phyloP scores from a whole-genome alignment of 495 filamentous ascomycete species.

The Penicillium mononematosum region DNA sequence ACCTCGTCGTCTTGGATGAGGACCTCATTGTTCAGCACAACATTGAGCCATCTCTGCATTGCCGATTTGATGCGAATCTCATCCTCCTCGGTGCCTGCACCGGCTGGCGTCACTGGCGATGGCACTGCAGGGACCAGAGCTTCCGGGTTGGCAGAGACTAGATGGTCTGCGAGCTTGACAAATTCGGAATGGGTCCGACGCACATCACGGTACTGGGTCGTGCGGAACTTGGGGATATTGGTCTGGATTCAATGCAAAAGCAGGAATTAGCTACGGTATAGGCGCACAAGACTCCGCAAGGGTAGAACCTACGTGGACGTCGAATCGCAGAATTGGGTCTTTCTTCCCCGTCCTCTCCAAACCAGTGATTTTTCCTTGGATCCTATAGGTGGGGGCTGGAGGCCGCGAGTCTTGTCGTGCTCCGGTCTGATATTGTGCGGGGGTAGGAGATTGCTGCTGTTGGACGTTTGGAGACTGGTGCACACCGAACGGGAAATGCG shows the following conservation, averaged over 20 bases:
- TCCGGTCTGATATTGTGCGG: slow-evolving; percentile 49
- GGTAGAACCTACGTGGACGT: slow-evolving; percentile 77
- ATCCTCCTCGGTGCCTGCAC: slow-evolving; percentile 95
- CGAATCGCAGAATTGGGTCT: slow-evolving; percentile 91
- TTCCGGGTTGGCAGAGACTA: slow-evolving; percentile 94
- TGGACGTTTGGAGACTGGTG: slow-evolving; percentile 45
- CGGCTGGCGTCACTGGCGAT: slow-evolving; percentile 84
- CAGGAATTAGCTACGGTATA: slow-evolving; percentile 11
- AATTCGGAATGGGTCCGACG: slow-evolving; percentile 95
- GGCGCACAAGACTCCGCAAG: slow-evolving; percentile 1
- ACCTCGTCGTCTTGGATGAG: slow-evolving; percentile 95
- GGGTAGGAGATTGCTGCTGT: slow-evolving; percentile 49
- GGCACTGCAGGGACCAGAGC: slow-evolving; percentile 97
- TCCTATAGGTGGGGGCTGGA: slow-evolving; percentile 68
- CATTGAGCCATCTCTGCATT: slow-evolving; percentile 94
- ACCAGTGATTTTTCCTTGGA: slow-evolving; percentile 91
- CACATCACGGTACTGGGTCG: slow-evolving; percentile 96
- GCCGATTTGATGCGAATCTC: slow-evolving; percentile 82
- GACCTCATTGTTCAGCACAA: slow-evolving; percentile 85
- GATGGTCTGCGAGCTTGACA: slow-evolving; percentile 86
- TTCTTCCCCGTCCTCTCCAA: slow-evolving; percentile 92
- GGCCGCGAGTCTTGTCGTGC: slow-evolving; percentile 41
- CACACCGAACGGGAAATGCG: slow-evolving; percentile 32
- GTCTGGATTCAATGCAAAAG: slow-evolving; percentile 55
- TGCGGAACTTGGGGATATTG: slow-evolving; percentile 94